Base-by-base conservation (phyloP, 805 yeast species). In the Saturnispora hagleri region DNA sequence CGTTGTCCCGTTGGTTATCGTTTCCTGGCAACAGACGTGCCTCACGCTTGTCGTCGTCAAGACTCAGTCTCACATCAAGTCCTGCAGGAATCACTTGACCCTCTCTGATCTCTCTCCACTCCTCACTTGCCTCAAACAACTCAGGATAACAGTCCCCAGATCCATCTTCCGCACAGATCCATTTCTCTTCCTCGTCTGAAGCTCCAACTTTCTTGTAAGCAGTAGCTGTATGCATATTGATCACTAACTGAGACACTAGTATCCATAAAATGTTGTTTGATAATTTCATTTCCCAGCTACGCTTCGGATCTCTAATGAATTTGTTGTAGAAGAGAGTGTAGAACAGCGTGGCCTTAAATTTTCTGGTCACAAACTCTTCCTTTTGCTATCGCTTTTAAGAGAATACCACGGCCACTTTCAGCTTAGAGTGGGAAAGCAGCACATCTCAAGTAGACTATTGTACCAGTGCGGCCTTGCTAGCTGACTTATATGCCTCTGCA, bases 71-170 rank as follows among this genome's bases (percentile, higher is more conserved):
- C 12, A 89, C 79, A 64, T 86, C 90, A 34, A 86, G 67, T 0
- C 97, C 98, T 6, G 77, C 78, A 0, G 97, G 96, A 3, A 90
- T 73, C 7, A 76, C 73, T 60, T 88, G 96, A n/a, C 82, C 89
- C 46, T 77, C 82, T 57, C 69, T 73, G 5, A 90, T 77, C 2
- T 62, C 62, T 68, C 82, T 80, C 95, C 96, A 90, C 56, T 84
- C 79, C 1, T 62, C 55, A 0, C 81, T 67, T 1, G 97, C 86
- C 38, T 67, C 77, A 61, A 89, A 89, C 2, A 76, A 55, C 43
- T 68, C 67, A 1, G 87, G 85, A 60, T 85, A 85, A 60, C 91
- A 86, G 54, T 80, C 77, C 1, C 60, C 53, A 2, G 73, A 70
- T 48, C 73, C 69, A 2, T 64, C 60, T 20, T 69, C 70, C 1